Conservation (phyloP, 2,329 filamentous ascomycete species). For the Corniculantispora saksenae region DNA sequence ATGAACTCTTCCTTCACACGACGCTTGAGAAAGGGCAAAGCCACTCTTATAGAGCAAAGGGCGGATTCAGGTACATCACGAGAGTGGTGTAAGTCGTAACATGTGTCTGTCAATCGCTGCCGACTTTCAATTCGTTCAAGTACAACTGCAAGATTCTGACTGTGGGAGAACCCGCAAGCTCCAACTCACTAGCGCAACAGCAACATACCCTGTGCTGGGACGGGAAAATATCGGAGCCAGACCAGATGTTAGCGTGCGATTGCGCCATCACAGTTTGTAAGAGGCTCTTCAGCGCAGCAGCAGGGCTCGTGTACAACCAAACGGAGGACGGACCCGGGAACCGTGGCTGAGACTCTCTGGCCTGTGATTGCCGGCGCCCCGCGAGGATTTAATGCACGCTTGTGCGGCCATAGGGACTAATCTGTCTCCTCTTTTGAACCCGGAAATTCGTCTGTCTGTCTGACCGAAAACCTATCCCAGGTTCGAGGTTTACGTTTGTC, state of each 20-base stretch:
- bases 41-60: too few species aligned
- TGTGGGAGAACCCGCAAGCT: too few species aligned
- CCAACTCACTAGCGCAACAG: too few species aligned
- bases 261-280: background rate
- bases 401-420: background rate
- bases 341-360: background rate
- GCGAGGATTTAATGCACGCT: background rate
- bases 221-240: conserved; percentile 8
- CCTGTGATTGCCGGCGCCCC: conserved; percentile 7
- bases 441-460: background rate
- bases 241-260: conserved; percentile 10
- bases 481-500: background rate
- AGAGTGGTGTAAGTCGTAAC: too few species aligned
- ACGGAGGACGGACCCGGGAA: conserved; percentile 3
- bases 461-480: background rate
- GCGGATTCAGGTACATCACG: too few species aligned
- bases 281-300: background rate
- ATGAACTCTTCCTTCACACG: too few species aligned
- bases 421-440: background rate
- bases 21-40: too few species aligned
- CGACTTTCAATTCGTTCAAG: too few species aligned
- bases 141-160: too few species aligned
- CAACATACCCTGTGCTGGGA: too few species aligned
- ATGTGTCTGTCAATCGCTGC: too few species aligned
- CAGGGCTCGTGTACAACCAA: background rate